Base-by-base conservation (phyloP, 2,329 filamentous ascomycete genomes). In the Beauveria bassiana region DNA sequence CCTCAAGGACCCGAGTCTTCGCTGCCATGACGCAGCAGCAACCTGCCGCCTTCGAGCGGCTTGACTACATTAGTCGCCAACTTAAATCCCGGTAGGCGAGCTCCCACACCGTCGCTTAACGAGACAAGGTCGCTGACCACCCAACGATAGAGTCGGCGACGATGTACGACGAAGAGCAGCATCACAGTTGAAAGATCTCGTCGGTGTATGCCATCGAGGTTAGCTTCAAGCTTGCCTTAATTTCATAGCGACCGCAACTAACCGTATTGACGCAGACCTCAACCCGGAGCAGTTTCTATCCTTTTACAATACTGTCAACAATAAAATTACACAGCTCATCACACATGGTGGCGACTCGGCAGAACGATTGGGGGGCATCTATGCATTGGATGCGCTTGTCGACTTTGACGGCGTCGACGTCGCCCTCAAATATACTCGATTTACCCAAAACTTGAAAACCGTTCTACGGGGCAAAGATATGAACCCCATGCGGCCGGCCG, bases 341-440 rank as follows among this genome's bases (percentile, higher is more conserved):
- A 86, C 91, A 53, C 91, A 93, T 73, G 90, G 92, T 65, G 88
- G 85, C 76, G 93, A 96, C 73, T 88, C 91, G 5, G 86, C 88
- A 68, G 95, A 99, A 72, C 88, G 92, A 62, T 86, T 97, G 61
- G 95, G 93, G 64, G 96, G 95, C 58, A 89, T 99, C 64, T 88
- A 95, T 69, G 93, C 93, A 63, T 85, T 99, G 64, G 93, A 96
- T 73, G 88, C 89, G 62, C 85, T 99, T 60, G 93, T 98, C 74
- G 93, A 97, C 73, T 97, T 98, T 72, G 93, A 97, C 69, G 93
- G 93, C 63, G 91, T 97, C 68, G 96, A 99, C 76, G 86, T 90
- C 26, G 91, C 91, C 42, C 86, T 91, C 69, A 98, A 98, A 76
- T 96, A 95, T 63, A 96, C 93, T 34, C 87, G 95, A 61, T 99